Conservation (phyloP, 257 asterid species). For the Coffea canephora region DNA sequence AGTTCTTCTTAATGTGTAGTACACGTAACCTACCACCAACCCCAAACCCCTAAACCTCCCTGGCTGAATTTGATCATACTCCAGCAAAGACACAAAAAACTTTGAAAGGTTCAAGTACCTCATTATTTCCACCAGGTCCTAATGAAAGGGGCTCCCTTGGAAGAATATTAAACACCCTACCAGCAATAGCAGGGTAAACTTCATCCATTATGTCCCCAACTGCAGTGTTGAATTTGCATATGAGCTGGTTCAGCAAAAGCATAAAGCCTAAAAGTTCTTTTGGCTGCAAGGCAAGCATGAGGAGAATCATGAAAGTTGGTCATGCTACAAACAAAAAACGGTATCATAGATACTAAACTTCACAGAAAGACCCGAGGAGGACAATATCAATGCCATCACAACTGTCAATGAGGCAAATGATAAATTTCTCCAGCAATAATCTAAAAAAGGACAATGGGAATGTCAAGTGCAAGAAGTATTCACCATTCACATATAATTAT, state of each 20-base stretch:
- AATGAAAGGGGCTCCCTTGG: slow-evolving; percentile 64
- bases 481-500: not conserved
- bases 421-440: not conserved
- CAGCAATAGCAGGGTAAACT: slow-evolving; percentile 77
- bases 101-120: slow-evolving; percentile 47
- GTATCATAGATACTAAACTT: not conserved
- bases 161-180: slow-evolving; percentile 64
- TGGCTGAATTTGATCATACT: not conserved
- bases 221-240: slow-evolving; percentile 75
- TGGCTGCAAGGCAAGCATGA: slow-evolving; percentile 56
- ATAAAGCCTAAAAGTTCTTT: slow-evolving; percentile 85
- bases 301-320: not conserved
- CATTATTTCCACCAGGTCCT: slow-evolving; percentile 81
- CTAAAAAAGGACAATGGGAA: not conserved
- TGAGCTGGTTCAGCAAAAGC: slow-evolving; percentile 83
- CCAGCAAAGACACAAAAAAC: not conserved
- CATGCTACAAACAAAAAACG: not conserved
- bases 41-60: not conserved
- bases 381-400: not conserved
- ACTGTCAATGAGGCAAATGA: not conserved
- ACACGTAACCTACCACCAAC: not conserved
- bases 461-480: not conserved
- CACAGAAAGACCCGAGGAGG: not conserved
- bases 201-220: slow-evolving; percentile 72
- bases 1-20: not conserved